A percentile compares a stretch with the other conserved stretches of the same genome.
phyloP scores from a whole-genome alignment of 2,329 filamentous ascomycete species.

The Trichoderma lentiforme region DNA sequence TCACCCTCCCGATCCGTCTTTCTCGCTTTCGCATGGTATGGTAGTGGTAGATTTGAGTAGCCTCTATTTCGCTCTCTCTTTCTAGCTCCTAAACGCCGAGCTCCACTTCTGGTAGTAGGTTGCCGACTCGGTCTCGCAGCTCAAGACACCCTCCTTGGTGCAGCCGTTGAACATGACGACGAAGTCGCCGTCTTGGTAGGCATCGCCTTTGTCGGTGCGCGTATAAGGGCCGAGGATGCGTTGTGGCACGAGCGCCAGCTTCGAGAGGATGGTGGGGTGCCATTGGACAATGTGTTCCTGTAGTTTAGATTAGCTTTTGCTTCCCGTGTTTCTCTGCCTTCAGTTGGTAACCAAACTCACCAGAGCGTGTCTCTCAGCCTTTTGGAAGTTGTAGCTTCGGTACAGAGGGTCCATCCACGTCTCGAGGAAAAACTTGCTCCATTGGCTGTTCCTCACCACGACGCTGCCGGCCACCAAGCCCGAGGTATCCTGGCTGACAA shows the following conservation, averaged over 20 bases:
- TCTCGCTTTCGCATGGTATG: neutral
- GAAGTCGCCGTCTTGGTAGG: constrained; percentile 81
- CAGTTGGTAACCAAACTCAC: constrained; percentile 47
- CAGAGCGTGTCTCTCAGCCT: constrained; percentile 86
- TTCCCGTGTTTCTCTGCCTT: neutral
- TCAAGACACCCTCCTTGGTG: constrained; percentile 51
- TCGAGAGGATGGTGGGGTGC: constrained; percentile 93
- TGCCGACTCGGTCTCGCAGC: constrained; percentile 70
- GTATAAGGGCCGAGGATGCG: constrained; percentile 77
- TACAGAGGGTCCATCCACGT: constrained; percentile 96
- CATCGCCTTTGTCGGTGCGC: constrained; percentile 50
- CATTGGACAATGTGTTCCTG: constrained; percentile 89
- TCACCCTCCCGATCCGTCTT: neutral
- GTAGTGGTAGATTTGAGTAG: neutral
- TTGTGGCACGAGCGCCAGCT: constrained; percentile 86
- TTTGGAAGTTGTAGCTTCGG: constrained; percentile 92
- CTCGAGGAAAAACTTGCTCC: constrained; percentile 89
- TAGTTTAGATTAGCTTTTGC: constrained; percentile 27
- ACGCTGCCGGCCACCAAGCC: constrained; percentile 77
- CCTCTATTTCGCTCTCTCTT: neutral
- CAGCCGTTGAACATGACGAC: constrained; percentile 77
- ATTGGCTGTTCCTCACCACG: constrained; percentile 77
- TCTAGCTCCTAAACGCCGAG: constrained; percentile 34
- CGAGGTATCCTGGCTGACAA: constrained; percentile 79
- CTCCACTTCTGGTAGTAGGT: constrained; percentile 48